Base-by-base conservation (phyloP, 441 rosid species). In the Eugenia klotzschiana region DNA sequence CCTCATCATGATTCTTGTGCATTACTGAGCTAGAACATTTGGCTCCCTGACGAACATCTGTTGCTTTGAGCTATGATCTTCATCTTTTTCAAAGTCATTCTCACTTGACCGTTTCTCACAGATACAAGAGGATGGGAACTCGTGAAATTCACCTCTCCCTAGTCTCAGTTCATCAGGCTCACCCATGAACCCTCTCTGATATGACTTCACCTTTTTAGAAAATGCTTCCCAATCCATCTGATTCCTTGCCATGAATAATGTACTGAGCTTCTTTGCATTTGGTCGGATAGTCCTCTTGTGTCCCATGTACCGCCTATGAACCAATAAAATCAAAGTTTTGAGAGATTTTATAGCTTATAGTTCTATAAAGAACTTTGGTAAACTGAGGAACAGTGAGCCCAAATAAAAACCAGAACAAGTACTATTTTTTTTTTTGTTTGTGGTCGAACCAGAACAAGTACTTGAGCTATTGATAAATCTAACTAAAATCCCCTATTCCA, bases 261-360 rank as follows among this genome's bases (percentile, higher is more conserved):
- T 86, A 87, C 98, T 93, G 7, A 97, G 98, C 91, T 88, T 93
- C 90, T 91, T 97, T 15, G 98, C 97, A 81, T 97, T 97, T 83
- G 98, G 98, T 82, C 97, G 91, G 84, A 97, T 95, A 79, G 97
- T 95, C 88, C 99, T 94, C 91, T 93, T 93, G 89, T 97, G 99
- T 82, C 98, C 97, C 90, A 92, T 90, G 88, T 94, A 97, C 90
- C 99, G 91, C 98, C 98, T 95, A 54, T 29, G 27, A 51, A 51
- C 5, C 18, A 80, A 50, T 18, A 80, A 51, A 23, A 80, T 16
- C 58, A 80, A 50, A 29, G 26, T 69, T 69, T n/a, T 33, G 46
- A 33, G 46, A 69, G 25, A 69, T 33, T 69, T 69, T 46, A 37
- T 20, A 69, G 77, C 46, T 20, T 33, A n/a, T 37, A 69, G 25